These are phyloP conservation scores for Myotisia sp. DNA, from an alignment of 2,329 filamentous ascomycete genomes.

Conservation along the genomic window DNA sequence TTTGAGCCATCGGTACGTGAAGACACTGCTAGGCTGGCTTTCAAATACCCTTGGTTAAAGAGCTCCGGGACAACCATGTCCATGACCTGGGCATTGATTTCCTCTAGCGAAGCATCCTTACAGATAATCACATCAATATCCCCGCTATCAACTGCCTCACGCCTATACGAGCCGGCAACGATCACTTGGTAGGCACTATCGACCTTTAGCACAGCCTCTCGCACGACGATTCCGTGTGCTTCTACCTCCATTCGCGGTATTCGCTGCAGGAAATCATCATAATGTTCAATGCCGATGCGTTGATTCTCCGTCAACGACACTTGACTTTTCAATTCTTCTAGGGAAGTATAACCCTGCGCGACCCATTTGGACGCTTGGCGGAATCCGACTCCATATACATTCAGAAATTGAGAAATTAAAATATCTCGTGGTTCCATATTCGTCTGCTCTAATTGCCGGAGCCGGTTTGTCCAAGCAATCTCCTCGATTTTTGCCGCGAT, in stretches of 20 bases:
- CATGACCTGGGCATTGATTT: constrained; percentile 50
- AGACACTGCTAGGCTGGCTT: constrained; percentile 49
- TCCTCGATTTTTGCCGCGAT: constrained; percentile 81
- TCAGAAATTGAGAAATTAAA: constrained; percentile 54
- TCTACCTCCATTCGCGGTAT: constrained; percentile 68
- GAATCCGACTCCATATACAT: constrained; percentile 65
- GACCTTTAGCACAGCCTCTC: constrained; percentile 41
- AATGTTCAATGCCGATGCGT: constrained; percentile 61
- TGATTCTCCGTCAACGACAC: constrained; percentile 57
- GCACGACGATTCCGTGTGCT: constrained; percentile 52
- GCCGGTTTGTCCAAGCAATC: constrained; percentile 58
- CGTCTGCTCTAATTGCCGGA: constrained; percentile 59
- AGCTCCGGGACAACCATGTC: constrained; percentile 49
- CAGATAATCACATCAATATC: constrained; percentile 82
- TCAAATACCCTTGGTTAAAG: constrained; percentile 50
- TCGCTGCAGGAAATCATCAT: constrained; percentile 60
- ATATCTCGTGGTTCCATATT: constrained; percentile 51
- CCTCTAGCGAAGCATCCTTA: constrained; percentile 43
- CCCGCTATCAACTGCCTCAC: constrained; percentile 57
- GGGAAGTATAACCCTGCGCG: constrained; percentile 55
- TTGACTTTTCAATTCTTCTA: constrained; percentile 53
- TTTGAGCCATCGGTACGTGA: constrained; percentile 51
- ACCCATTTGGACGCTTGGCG: constrained; percentile 62
- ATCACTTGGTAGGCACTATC: constrained; percentile 55
- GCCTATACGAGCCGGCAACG: constrained; percentile 71